Conservation (phyloP, 2,329 filamentous ascomycete species). For the Penicillium sp. region DNA sequence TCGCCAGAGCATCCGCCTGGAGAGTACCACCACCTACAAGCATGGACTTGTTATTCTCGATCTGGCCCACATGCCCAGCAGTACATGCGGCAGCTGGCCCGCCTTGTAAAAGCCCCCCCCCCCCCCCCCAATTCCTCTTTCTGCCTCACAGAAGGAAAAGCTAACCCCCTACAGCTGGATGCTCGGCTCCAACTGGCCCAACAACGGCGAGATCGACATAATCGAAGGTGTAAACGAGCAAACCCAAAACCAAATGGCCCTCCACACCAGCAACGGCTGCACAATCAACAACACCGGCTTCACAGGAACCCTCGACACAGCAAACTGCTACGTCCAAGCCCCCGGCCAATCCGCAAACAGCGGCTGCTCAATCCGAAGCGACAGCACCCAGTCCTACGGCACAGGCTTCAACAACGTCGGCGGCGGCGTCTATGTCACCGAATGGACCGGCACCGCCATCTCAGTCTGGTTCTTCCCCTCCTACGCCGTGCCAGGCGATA, state of each 20-base stretch:
- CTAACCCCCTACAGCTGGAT: constrained; percentile 41
- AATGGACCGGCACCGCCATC: constrained; percentile 73
- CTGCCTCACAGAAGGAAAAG: background rate
- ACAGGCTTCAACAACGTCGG: constrained; percentile 66
- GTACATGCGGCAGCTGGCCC: constrained; percentile 70
- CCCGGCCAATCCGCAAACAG: constrained; percentile 44
- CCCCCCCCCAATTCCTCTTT: constrained; percentile 32
- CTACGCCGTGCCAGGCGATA: constrained; percentile 62
- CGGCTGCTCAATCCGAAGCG: constrained; percentile 60
- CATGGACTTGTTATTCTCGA: constrained; percentile 70
- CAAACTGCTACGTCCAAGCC: constrained; percentile 58
- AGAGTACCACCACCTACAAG: constrained; percentile 62
- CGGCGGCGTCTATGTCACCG: constrained; percentile 70
- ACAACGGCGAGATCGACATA: constrained; percentile 72
- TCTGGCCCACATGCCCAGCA: constrained; percentile 69
- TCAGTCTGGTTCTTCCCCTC: constrained; percentile 80
- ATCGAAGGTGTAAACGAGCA: constrained; percentile 72
- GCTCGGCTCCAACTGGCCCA: constrained; percentile 68
- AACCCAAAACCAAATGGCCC: constrained; percentile 59
- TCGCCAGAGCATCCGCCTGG: constrained; percentile 68
- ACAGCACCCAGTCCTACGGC: constrained; percentile 57
- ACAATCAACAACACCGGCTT: constrained; percentile 52
- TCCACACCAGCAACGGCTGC: constrained; percentile 66
- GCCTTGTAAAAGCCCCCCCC: constrained; percentile 50
- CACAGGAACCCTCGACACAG: constrained; percentile 47